phyloP scores from a whole-genome alignment of 2,329 filamentous ascomycete genomes.

The Cladosporium sp. region DNA sequence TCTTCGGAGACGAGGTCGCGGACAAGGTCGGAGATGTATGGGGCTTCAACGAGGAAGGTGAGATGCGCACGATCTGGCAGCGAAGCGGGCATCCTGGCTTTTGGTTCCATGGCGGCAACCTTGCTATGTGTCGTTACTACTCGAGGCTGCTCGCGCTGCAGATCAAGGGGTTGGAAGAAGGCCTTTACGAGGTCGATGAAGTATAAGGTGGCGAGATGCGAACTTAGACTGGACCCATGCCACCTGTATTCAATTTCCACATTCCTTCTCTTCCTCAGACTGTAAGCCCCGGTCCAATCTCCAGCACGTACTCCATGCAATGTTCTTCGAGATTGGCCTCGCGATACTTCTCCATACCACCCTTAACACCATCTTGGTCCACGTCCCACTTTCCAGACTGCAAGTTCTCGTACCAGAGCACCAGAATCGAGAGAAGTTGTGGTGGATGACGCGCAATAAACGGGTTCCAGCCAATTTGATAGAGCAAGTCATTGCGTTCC shows the following conservation, averaged over 20 bases:
- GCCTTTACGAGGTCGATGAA: slow-evolving; percentile 25
- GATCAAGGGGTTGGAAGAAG: slow-evolving; percentile 40
- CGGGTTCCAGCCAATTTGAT: slow-evolving; percentile 1
- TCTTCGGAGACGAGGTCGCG: slow-evolving; percentile 47
- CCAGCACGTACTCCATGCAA: background rate
- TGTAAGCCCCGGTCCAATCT: background rate
- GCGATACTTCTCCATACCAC: background rate
- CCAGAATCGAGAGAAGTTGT: background rate
- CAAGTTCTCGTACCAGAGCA: background rate
- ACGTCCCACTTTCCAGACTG: background rate
- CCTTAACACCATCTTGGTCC: background rate
- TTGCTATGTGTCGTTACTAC: slow-evolving; percentile 50
- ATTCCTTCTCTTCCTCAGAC: background rate
- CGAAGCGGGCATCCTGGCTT: slow-evolving; percentile 40
- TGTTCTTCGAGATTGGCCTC: background rate
- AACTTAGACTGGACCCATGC: background rate
- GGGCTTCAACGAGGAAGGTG: slow-evolving; percentile 51
- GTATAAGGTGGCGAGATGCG: background rate
- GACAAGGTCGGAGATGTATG: slow-evolving; percentile 48
- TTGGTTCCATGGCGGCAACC: slow-evolving; percentile 50
- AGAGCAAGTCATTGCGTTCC: slow-evolving; percentile 4
- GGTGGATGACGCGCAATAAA: background rate
- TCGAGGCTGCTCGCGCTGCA: slow-evolving; percentile 51
- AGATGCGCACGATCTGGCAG: slow-evolving; percentile 37
- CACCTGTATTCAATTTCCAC: background rate